phyloP scores from a whole-genome alignment of 208 protist species.

The Entamoeba moshkovskii region DNA sequence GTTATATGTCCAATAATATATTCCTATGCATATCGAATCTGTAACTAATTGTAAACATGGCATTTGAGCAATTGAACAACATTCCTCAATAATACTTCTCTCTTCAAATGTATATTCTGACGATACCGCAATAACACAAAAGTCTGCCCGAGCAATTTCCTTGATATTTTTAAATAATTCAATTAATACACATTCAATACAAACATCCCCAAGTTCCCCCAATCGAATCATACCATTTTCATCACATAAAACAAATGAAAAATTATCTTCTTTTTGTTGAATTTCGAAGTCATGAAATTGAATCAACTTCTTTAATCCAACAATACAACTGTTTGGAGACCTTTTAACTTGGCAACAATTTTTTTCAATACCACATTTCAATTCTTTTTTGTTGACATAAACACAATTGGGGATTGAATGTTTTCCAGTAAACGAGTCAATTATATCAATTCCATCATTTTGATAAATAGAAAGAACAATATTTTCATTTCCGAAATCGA shows the following conservation, averaged over 20 bases:
- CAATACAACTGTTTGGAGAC: neutral
- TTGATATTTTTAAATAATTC: neutral
- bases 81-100: neutral
- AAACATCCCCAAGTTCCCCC: too few species aligned
- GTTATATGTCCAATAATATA: neutral
- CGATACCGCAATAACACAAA: neutral
- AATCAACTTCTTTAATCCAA: neutral
- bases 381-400: neutral
- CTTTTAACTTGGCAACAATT: neutral
- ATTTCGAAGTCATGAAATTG: neutral
- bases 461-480: neutral
- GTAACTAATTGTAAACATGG: neutral
- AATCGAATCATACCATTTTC: too few species aligned
- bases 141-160: neutral
- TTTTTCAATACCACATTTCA: neutral
- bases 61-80: neutral
- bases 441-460: neutral
- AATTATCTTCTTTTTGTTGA: neutral
- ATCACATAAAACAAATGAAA: too few species aligned
- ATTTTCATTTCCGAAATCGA: neutral
- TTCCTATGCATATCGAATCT: neutral
- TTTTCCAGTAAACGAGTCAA: neutral
- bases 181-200: neutral
- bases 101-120: neutral
- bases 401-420: neutral